A percentile compares a stretch with the other conserved stretches of the same genome.
These are phyloP conservation scores for Stropharia rugosoannulata DNA, from an alignment of 768 basidiomycete species.

Conservation along the genomic window DNA sequence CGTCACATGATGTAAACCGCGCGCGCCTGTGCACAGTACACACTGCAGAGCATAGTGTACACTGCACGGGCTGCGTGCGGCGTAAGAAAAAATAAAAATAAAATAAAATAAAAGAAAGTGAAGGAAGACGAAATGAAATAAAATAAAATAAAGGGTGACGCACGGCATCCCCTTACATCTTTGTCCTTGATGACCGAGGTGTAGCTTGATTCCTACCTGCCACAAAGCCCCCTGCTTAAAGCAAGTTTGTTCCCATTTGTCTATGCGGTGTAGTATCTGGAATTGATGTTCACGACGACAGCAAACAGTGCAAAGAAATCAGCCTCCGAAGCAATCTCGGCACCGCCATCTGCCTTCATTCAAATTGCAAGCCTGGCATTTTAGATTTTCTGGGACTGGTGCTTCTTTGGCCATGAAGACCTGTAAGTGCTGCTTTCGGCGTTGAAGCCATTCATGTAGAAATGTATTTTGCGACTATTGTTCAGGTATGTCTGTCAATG, in stretches of 20 bases:
- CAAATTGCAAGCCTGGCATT: not conserved
- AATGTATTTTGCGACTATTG: not conserved
- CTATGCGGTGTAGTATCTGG: constrained; percentile 15
- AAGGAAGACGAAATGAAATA: too few relatives aligned
- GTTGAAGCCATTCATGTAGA: not conserved
- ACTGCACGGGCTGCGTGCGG: too few relatives aligned
- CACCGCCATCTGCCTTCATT: not conserved
- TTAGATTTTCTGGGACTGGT: not conserved
- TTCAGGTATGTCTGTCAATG: too few relatives aligned
- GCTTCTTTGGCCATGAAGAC: not conserved
- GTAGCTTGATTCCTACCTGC: constrained; percentile 13
- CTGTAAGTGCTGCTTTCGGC: not conserved
- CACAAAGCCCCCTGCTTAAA: too few relatives aligned
- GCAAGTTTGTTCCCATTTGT: too few relatives aligned
- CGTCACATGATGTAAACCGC: too few relatives aligned
- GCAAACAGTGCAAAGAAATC: constrained; percentile 2
- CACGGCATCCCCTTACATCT: too few relatives aligned
- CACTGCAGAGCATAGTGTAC: too few relatives aligned
- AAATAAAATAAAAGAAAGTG: too few relatives aligned
- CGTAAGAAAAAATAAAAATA: too few relatives aligned
- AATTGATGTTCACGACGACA: not conserved
- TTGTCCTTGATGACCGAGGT: constrained; percentile 20
- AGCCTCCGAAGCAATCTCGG: not conserved
- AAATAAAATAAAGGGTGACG: too few relatives aligned
- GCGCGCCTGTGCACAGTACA: too few relatives aligned